A percentile compares a stretch with the other conserved stretches of the same genome.
phyloP scores from a whole-genome alignment of 805 yeast genomes.

The Hanseniaspora valbyensis region DNA sequence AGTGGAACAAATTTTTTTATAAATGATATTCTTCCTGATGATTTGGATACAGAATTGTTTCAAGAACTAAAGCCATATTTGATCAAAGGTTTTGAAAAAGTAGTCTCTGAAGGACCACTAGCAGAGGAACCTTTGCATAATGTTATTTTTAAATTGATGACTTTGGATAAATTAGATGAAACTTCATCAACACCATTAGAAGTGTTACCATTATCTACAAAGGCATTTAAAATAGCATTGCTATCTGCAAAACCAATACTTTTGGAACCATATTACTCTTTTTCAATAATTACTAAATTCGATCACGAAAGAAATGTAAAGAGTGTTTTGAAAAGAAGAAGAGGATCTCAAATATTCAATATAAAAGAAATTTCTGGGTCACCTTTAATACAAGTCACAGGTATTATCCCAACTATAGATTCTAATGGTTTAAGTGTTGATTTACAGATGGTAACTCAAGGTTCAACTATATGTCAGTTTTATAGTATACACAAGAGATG shows the following conservation, averaged over 20 bases:
- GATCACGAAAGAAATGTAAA: conserved; percentile 41
- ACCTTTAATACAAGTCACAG: conserved; percentile 49
- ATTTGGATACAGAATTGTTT: conserved; percentile 42
- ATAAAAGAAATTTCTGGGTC: conserved; percentile 61
- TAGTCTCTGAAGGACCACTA: conserved; percentile 78
- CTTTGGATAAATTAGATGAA: conserved; percentile 38
- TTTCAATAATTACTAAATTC: conserved; percentile 46
- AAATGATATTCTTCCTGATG: conserved; percentile 68
- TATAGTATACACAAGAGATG: conserved; percentile 50
- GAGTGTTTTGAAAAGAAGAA: conserved; percentile 44
- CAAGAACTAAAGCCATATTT: conserved; percentile 28
- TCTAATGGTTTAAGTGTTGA: conserved; percentile 85
- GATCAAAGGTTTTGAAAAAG: conserved; percentile 74
- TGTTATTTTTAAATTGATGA: conserved; percentile 60
- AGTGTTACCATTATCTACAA: conserved; percentile 58
- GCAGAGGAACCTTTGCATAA: conserved; percentile 71
- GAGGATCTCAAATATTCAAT: conserved; percentile 48
- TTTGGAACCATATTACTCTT: conserved; percentile 68
- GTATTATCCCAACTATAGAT: conserved; percentile 75
- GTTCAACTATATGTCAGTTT: conserved; percentile 60
- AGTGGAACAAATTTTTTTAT: conserved; percentile 52
- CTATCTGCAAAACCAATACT: conserved; percentile 67
- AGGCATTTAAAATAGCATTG: conserved; percentile 77
- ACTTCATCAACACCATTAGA: conserved; percentile 51
- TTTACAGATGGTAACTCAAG: conserved; percentile 62